A percentile compares a stretch with the other conserved stretches of the same genome.
Conservation (phyloP, 495 filamentous ascomycete species). For the Neurospora sp. region DNA sequence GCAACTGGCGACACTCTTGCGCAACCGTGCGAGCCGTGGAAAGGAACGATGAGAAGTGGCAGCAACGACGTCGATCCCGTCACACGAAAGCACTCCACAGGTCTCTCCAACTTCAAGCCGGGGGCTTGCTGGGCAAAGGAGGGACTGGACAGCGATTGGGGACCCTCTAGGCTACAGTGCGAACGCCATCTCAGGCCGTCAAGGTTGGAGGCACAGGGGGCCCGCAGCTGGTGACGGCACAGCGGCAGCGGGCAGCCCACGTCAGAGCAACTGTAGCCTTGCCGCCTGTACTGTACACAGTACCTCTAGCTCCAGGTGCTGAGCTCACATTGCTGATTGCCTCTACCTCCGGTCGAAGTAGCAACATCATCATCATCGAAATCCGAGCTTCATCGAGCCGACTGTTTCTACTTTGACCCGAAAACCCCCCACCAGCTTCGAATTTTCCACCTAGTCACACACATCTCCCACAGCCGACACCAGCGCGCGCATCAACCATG, state of each 20-base stretch:
- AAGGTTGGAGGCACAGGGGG: neutral
- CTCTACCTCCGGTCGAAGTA: neutral
- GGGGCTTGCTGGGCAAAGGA: neutral
- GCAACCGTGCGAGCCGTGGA: neutral
- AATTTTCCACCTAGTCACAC: neutral
- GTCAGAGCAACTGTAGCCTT: neutral
- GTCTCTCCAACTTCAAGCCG: neutral
- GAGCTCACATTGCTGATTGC: neutral
- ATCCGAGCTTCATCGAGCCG: neutral
- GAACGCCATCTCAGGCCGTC: neutral
- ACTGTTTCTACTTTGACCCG: neutral
- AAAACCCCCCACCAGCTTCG: neutral
- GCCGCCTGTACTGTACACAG: neutral
- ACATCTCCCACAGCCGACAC: neutral
- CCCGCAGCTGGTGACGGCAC: neutral
- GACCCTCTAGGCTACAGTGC: neutral
- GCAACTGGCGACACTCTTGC: neutral
- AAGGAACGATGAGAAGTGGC: neutral
- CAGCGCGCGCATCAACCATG: conserved; percentile 38
- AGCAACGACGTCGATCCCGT: neutral
- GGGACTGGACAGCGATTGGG: neutral
- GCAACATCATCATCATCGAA: neutral
- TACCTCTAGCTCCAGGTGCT: neutral
- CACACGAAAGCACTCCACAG: neutral
- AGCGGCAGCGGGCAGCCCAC: neutral